Conservation (phyloP, 768 basidiomycete species). For the Galerina marginata region DNA sequence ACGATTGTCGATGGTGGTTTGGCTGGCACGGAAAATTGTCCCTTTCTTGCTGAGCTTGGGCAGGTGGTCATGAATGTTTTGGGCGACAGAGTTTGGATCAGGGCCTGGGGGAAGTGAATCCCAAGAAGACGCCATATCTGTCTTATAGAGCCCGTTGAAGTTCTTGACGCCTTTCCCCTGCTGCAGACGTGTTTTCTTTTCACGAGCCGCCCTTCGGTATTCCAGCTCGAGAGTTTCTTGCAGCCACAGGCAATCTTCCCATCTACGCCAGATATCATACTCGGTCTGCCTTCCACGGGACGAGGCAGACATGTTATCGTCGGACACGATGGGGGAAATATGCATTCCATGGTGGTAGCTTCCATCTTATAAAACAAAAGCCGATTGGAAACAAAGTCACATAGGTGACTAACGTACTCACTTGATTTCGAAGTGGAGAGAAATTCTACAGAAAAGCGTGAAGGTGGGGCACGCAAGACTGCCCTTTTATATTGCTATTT, state of each 20-base stretch:
- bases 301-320: slow-evolving; percentile 44
- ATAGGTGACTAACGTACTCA: slow-evolving; percentile 29
- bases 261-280: slow-evolving; percentile 79
- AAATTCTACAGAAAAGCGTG: slow-evolving; percentile 61
- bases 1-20: slow-evolving; percentile 68
- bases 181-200: slow-evolving; percentile 68
- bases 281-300: slow-evolving; percentile 45
- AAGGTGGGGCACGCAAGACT: slow-evolving; percentile 63
- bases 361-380: slow-evolving; percentile 42
- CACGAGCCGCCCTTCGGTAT: slow-evolving; percentile 64
- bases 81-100: slow-evolving; percentile 75
- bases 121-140: slow-evolving; percentile 80
- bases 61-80: slow-evolving; percentile 67
- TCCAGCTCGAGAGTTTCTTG: slow-evolving; percentile 73
- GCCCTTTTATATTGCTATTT: slow-evolving; percentile 64
- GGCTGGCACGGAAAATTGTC: slow-evolving; percentile 73
- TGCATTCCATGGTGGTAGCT: slow-evolving; percentile 67
- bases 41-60: slow-evolving; percentile 76
- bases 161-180: slow-evolving; percentile 82
- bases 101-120: slow-evolving; percentile 86
- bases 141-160: slow-evolving; percentile 65
- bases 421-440: slow-evolving; percentile 65
- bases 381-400: slow-evolving; percentile 6
- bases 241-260: slow-evolving; percentile 85
- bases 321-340: slow-evolving; percentile 49